Evolutionary conservation across 345 rosid species (phyloP).

Genomic region (Lepidium aucheri): DNA sequence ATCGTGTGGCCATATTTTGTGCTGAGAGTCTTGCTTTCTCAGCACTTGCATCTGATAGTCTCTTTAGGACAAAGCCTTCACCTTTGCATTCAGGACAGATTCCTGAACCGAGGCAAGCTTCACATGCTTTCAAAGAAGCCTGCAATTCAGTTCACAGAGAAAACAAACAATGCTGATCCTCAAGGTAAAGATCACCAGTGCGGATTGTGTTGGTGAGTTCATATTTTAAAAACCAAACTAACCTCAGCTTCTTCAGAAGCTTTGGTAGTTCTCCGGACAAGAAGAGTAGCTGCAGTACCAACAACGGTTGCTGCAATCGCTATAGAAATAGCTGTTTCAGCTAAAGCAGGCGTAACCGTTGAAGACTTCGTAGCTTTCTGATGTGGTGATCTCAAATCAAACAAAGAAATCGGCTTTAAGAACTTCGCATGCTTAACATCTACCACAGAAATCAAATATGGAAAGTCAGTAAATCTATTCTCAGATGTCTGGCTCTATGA

Average conservation of each 20-base stretch:
- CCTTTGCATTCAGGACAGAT: slow-evolving; percentile 86
- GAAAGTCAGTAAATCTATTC: not conserved
- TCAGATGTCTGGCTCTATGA: not conserved
- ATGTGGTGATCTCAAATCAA: slow-evolving; percentile 18
- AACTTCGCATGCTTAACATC: slow-evolving; percentile 16
- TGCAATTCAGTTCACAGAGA: slow-evolving; percentile 9
- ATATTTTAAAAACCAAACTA: not conserved
- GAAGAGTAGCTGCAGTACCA: slow-evolving; percentile 82
- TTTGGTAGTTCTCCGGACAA: slow-evolving; percentile 47
- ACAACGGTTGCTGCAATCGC: slow-evolving; percentile 80
- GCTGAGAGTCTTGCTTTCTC: slow-evolving; percentile 71
- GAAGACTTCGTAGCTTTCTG: slow-evolving; percentile 26
- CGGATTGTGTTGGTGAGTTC: not conserved
- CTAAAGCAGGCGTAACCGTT: slow-evolving; percentile 33
- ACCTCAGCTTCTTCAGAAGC: slow-evolving; percentile 52
- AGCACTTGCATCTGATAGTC: slow-evolving; percentile 59
- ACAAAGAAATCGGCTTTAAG: not conserved
- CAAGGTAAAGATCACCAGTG: not conserved
- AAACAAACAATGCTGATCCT: not conserved
- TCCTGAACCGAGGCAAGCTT: slow-evolving; percentile 76
- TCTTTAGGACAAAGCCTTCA: slow-evolving; percentile 82
- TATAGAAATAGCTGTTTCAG: slow-evolving; percentile 72
- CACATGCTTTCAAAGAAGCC: slow-evolving; percentile 59
- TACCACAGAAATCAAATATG: not conserved
- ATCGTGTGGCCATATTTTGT: slow-evolving; percentile 81